Base-by-base conservation (phyloP, 768 basidiomycete species). In the Serendipita sp. region DNA sequence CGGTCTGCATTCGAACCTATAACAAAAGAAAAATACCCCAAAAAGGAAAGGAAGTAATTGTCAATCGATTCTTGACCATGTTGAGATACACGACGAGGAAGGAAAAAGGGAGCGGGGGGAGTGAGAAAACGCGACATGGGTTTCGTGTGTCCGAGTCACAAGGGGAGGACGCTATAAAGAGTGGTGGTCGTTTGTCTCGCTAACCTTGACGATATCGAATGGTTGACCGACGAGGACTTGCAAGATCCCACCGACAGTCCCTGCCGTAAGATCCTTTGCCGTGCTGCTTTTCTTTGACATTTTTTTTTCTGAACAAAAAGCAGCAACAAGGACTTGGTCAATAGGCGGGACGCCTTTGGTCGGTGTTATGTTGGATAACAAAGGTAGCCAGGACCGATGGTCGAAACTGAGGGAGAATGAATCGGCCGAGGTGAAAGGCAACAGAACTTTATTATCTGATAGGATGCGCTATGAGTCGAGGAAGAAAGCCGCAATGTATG, bases 131-230 rank as follows among this genome's bases (percentile, higher is more conserved):
- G 17, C 45, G 45, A 22, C 45, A 11, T 7, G 45, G 1, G 11
- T 50, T 11, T 20, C 17, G 30, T 28, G 24, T 16, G 16, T 26
- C 2, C n/a, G 50, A 56, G 17, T 38, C 14, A 41, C 9, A 48
- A 48, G 38, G 30, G 63, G 61, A 61, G 22, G 43, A 64, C 53
- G 64, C 60, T 33, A 65, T 17, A 30, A 22, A n/a, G 17, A 48
- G 17, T 24, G 44, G 33, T 38, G 62, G 13, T 42, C 38, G 14
- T 34, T 20, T 38, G 34, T 38, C 61, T 58, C 38, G 82, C 88
- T 71, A 70, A 91, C 90, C 85, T 96, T 96, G 75, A 93, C 89
- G 66, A 95, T 93, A 73, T 97, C 93, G 73, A 97, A 97, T 13
- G 93, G 93, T 72, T 95, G 90, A 53, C 90, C 91, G 51, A 92